Evolutionary conservation across 2,329 filamentous ascomycete species (phyloP).

Genomic region (Colletotrichum sp.): DNA sequence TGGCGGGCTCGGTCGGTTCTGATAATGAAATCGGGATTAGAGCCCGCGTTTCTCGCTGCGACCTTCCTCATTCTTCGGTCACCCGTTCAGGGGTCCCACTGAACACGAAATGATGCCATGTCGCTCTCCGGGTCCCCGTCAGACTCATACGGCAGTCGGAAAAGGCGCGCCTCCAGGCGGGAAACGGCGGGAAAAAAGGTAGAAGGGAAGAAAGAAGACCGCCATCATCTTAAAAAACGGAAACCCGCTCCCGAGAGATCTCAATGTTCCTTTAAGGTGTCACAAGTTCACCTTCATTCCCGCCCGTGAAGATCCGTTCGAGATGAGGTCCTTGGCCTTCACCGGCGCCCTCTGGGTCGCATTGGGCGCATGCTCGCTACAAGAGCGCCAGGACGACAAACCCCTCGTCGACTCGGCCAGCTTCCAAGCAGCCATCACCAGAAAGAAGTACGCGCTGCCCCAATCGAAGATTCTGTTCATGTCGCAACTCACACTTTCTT

Average conservation of each 20-base stretch:
- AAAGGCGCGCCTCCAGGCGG: too few relatives aligned
- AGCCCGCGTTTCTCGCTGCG: background rate
- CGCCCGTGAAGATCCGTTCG: background rate
- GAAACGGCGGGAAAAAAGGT: too few relatives aligned
- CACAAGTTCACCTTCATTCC: background rate
- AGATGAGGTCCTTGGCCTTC: background rate
- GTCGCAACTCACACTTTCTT: constrained; percentile 25
- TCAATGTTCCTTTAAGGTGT: background rate
- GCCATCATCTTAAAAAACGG: background rate
- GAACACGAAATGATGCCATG: background rate
- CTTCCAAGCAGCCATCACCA: background rate
- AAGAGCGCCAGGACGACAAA: background rate
- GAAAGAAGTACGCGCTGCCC: background rate
- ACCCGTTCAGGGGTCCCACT: background rate
- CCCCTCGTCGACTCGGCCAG: constrained; percentile 1
- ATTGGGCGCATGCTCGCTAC: background rate
- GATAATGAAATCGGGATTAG: background rate
- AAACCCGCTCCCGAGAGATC: background rate
- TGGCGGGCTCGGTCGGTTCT: background rate
- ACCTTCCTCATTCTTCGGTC: constrained; percentile 9
- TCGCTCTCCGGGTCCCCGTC: background rate
- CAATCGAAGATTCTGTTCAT: background rate
- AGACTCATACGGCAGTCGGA: too few relatives aligned
- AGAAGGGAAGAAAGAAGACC: background rate
- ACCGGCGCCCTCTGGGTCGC: background rate